Evolutionary conservation across 768 basidiomycete genomes (phyloP), one percentile per base, ranked within the genome.

Genomic region (Leucocoprinus birnbaumii): DNA sequence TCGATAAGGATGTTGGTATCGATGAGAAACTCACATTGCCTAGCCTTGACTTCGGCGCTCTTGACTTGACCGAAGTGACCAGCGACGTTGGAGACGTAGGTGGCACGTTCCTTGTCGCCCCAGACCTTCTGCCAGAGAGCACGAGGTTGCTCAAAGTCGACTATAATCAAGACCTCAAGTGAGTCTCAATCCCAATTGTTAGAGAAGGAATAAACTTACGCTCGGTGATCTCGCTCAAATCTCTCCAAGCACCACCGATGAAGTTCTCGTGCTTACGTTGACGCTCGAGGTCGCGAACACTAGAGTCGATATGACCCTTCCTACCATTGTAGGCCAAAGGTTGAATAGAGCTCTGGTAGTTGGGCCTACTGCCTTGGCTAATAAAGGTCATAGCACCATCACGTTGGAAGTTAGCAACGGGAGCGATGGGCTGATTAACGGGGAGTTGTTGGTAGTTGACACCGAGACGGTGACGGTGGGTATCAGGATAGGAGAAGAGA

Each of bases 401-500:
- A 42, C 94, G 89, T 73, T 96, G 93, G 89, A 95, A 96, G 82
- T 96, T 94, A 58, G 83, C 80, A 52, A 91, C 75, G 3, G 86
- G 88, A 49, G 72, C 75, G 47, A 88, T 66, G 1, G 93, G 88
- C 4, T 84, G 78, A 68, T 98, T 98, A 66, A 94, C 87, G 1
- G 94, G 94, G 9, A 98, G 75, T 64, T 96, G 89, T 64, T 86
- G 80, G 73, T 91, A 89, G 75, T 92, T 92, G 51, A 66, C 61
- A 35, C 90, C 90, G 27, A 91, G 86, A 66, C 90, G 87, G 73
- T 91, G 85, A 55, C 89, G 87, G 67, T 91, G 89, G 35, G 90
- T 91, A 66, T 92, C 90, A 3, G 88, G 87, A 78, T 98, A 98
- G 3, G 92, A 91, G 85, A 97, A 98, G 46, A 97, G 82, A 52